phyloP scores from a whole-genome alignment of 768 basidiomycete genomes.

The Suillus lakei region DNA sequence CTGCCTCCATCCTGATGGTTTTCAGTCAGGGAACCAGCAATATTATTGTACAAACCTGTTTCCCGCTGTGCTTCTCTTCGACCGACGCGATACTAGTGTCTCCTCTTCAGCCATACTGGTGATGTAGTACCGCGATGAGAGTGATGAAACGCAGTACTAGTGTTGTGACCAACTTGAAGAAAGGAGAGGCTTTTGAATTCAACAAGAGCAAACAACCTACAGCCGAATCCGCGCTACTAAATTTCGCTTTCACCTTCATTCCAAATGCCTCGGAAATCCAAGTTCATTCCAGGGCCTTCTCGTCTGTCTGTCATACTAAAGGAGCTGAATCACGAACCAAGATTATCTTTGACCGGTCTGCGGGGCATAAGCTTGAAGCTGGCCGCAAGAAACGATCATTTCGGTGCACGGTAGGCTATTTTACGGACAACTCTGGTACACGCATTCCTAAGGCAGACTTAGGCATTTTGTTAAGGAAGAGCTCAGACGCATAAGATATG shows the following conservation, averaged over 20 bases:
- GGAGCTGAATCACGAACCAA: constrained; percentile 54
- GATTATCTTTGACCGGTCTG: constrained; percentile 52
- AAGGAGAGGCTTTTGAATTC: constrained; percentile 23
- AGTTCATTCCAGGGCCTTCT: constrained; percentile 50
- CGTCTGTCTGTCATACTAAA: constrained; percentile 58
- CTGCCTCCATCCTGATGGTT: constrained; percentile 69
- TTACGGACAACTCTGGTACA: constrained; percentile 26
- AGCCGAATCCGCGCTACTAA: neutral
- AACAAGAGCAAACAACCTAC: constrained; percentile 26
- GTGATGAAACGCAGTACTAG: too few species aligned
- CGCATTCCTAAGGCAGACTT: neutral
- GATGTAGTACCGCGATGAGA: neutral
- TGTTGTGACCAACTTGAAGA: too few species aligned
- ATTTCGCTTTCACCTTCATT: constrained; percentile 7
- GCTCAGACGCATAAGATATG: constrained; percentile 78
- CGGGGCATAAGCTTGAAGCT: constrained; percentile 59
- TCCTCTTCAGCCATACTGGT: constrained; percentile 13
- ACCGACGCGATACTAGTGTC: constrained; percentile 46
- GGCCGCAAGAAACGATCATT: constrained; percentile 71
- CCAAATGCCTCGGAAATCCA: constrained; percentile 20
- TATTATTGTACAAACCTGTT: constrained; percentile 56
- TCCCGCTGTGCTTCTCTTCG: constrained; percentile 76
- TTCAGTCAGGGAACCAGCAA: constrained; percentile 10
- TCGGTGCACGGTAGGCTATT: constrained; percentile 66
- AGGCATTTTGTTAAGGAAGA: constrained; percentile 80